Evolutionary conservation across 768 basidiomycete genomes (phyloP).

Genomic region (Calocybe gangraenosa): DNA sequence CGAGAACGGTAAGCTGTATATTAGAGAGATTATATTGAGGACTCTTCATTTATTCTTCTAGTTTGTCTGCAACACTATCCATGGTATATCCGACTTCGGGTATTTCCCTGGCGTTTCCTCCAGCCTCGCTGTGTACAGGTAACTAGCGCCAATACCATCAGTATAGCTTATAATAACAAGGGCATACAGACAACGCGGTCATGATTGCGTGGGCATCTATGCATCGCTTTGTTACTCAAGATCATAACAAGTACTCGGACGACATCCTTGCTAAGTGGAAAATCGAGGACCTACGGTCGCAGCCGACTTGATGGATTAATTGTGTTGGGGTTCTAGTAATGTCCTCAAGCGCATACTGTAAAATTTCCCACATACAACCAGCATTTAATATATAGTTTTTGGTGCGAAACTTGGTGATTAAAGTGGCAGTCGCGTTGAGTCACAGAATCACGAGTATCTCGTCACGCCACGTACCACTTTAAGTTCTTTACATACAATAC

Average conservation of each 20-base stretch:
- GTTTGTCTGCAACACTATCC: conserved; percentile 25
- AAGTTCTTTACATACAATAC: too few relatives aligned
- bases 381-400: too few relatives aligned
- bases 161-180: too few relatives aligned
- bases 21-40: neutral
- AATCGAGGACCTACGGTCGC: conserved; percentile 72
- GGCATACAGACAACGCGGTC: conserved; percentile 78
- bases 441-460: too few relatives aligned
- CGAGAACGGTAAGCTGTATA: conserved; percentile 48
- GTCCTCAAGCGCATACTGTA: too few relatives aligned
- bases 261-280: conserved; percentile 72
- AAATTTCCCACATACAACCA: too few relatives aligned
- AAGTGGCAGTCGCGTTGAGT: too few relatives aligned
- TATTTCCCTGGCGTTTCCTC: conserved; percentile 67
- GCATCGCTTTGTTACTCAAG: conserved; percentile 63
- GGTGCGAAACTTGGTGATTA: too few relatives aligned
- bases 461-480: too few relatives aligned
- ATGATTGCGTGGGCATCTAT: conserved; percentile 97
- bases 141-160: conserved; percentile 9
- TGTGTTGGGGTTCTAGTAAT: too few relatives aligned
- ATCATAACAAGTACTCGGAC: conserved; percentile 59
- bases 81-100: conserved; percentile 19
- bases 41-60: conserved; percentile 12
- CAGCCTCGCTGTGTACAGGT: conserved; percentile 80
- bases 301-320: too few relatives aligned